Evolutionary conservation across 2,329 filamentous ascomycete genomes (phyloP).

Genomic region (Alternaria incomplexa): DNA sequence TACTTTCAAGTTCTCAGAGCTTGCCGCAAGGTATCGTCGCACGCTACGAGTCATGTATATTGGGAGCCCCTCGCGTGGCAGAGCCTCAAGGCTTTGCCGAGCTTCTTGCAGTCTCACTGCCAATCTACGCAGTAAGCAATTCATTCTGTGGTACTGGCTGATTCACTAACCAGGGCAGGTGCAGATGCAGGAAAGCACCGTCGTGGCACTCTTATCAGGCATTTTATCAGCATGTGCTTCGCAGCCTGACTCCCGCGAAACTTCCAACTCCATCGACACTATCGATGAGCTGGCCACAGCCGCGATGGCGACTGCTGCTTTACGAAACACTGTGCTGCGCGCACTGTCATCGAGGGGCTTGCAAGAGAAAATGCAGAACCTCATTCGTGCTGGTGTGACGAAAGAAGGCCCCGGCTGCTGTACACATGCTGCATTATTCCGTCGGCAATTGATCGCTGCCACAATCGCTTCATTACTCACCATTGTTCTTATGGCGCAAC

Average conservation of each 20-base stretch:
- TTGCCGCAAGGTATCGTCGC: slow-evolving; percentile 26
- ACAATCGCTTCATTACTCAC: slow-evolving; percentile 40
- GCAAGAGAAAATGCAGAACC: slow-evolving; percentile 24
- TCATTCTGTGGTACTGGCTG: not conserved
- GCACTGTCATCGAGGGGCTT: slow-evolving; percentile 34
- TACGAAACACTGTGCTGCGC: slow-evolving; percentile 30
- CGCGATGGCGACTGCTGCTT: slow-evolving; percentile 10
- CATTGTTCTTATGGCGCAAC: slow-evolving; percentile 22
- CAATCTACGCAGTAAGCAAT: slow-evolving; percentile 35
- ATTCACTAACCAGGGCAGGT: slow-evolving; percentile 20
- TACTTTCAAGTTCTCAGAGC: slow-evolving; percentile 26
- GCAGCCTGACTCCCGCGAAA: slow-evolving; percentile 1
- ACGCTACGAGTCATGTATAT: slow-evolving; percentile 30
- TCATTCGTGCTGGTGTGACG: slow-evolving; percentile 14
- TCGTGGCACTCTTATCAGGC: slow-evolving; percentile 20
- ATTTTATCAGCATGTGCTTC: slow-evolving; percentile 22
- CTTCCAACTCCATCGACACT: slow-evolving; percentile 18
- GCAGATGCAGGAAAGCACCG: slow-evolving; percentile 21
- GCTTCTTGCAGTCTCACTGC: slow-evolving; percentile 31
- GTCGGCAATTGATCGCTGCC: slow-evolving; percentile 25
- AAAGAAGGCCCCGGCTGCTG: slow-evolving; percentile 14
- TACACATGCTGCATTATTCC: slow-evolving; percentile 15
- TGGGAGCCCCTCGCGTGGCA: slow-evolving; percentile 6
- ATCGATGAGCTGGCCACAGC: slow-evolving; percentile 24
- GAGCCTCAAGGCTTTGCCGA: slow-evolving; percentile 21